A percentile compares a stretch with the other conserved stretches of the same genome.
Evolutionary conservation across 2,329 filamentous ascomycete species (phyloP).

Genomic region (Epichloe sp.): DNA sequence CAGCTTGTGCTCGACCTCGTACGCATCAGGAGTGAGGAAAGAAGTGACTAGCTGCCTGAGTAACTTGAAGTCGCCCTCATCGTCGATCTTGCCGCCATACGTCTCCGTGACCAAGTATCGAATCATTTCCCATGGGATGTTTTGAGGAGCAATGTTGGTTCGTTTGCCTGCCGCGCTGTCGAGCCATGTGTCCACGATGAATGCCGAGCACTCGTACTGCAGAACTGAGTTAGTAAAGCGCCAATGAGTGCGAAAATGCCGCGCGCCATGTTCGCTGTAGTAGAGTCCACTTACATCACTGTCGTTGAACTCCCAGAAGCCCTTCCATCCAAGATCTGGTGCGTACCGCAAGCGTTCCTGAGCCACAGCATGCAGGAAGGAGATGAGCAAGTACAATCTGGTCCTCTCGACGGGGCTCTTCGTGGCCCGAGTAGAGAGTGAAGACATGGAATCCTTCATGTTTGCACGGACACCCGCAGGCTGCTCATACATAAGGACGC

Average conservation of each 20-base stretch:
- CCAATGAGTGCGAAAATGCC: slow-evolving; percentile 5
- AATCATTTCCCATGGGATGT: slow-evolving; percentile 95
- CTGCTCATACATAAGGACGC: slow-evolving; percentile 96
- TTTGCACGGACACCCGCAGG: slow-evolving; percentile 92
- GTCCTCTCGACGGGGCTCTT: slow-evolving; percentile 85
- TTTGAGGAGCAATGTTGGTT: slow-evolving; percentile 84
- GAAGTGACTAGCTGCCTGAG: slow-evolving; percentile 61
- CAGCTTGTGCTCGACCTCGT: slow-evolving; percentile 83
- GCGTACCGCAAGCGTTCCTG: slow-evolving; percentile 92
- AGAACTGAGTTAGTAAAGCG: background rate
- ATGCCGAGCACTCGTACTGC: slow-evolving; percentile 91
- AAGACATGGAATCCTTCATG: slow-evolving; percentile 93
- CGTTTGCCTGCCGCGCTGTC: slow-evolving; percentile 70
- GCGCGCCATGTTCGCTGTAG: background rate
- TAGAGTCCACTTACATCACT: slow-evolving; percentile 61
- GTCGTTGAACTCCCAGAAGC: slow-evolving; percentile 99
- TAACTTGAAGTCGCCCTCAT: slow-evolving; percentile 68
- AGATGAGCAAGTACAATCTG: slow-evolving; percentile 78
- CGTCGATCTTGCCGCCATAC: slow-evolving; percentile 95
- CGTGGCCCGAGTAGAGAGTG: slow-evolving; percentile 59
- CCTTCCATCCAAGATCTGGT: slow-evolving; percentile 90
- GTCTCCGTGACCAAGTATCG: slow-evolving; percentile 83
- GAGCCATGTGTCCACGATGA: slow-evolving; percentile 92
- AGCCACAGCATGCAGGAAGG: slow-evolving; percentile 89
- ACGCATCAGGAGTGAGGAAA: slow-evolving; percentile 76